Percentiles rank a stretch among this genome's conserved stretches.
Evolutionary conservation across 2,329 filamentous ascomycete species (phyloP).

Genomic region (Pseudogymnoascus sp.): DNA sequence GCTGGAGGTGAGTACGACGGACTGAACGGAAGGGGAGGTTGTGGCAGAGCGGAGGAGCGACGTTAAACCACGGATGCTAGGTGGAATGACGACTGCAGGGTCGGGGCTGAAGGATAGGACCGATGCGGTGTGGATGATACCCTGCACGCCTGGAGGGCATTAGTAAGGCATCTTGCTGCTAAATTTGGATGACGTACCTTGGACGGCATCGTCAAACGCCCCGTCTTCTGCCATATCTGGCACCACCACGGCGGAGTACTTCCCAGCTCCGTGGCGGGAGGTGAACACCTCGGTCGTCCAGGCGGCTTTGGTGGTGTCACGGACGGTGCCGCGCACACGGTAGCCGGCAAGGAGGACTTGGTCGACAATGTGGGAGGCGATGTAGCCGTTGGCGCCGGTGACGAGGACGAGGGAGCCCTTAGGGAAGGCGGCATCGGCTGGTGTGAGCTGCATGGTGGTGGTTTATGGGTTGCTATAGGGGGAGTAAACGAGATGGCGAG

Average conservation of each 20-base stretch:
- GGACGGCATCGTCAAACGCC: constrained; percentile 25
- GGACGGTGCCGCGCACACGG: constrained; percentile 39
- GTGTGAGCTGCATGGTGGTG: not conserved
- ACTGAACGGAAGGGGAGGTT: constrained; percentile 28
- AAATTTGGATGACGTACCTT: constrained; percentile 13
- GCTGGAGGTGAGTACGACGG: constrained; percentile 37
- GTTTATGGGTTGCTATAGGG: not conserved
- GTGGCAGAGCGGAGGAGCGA: not conserved
- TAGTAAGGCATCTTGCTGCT: not conserved
- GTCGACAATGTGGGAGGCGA: constrained; percentile 35
- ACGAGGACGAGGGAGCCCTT: constrained; percentile 33
- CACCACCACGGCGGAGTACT: constrained; percentile 31
- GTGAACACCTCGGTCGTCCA: constrained; percentile 29
- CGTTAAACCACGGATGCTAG: not conserved
- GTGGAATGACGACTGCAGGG: constrained; percentile 19
- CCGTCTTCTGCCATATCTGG: constrained; percentile 28
- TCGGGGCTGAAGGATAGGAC: constrained; percentile 25
- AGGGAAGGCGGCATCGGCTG: constrained; percentile 13
- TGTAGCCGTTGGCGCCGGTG: constrained; percentile 36
- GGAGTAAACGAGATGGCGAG: not conserved
- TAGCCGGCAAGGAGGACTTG: constrained; percentile 35
- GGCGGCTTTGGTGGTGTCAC: constrained; percentile 28
- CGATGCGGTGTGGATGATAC: constrained; percentile 28
- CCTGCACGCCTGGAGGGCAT: constrained; percentile 21
- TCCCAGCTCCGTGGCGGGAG: constrained; percentile 29